A percentile compares a stretch with the other conserved stretches of the same genome.
Evolutionary conservation across 2,329 filamentous ascomycete species (phyloP).

Genomic region (Sclerotinia borealis): DNA sequence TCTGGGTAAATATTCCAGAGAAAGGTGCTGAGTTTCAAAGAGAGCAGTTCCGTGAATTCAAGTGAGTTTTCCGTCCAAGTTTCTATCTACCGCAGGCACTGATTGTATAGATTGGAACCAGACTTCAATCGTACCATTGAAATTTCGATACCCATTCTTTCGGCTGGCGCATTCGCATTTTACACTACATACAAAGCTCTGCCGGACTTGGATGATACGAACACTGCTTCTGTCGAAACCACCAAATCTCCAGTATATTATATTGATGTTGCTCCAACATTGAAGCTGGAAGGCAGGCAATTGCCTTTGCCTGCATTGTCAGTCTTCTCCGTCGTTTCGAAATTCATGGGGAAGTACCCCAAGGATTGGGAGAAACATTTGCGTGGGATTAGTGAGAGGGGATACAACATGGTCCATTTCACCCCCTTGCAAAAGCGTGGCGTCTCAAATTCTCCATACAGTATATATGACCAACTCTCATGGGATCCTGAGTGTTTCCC

Average conservation of each 20-base stretch:
- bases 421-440: conserved; percentile 88
- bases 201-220: conserved; percentile 57
- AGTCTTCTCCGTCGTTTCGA: conserved; percentile 90
- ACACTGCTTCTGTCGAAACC: conserved; percentile 43
- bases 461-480: conserved; percentile 82
- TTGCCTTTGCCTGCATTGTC: conserved; percentile 83
- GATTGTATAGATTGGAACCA: conserved; percentile 61
- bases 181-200: conserved; percentile 89
- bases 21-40: conserved; percentile 70
- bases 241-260: conserved; percentile 77
- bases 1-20: conserved; percentile 94
- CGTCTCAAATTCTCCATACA: conserved; percentile 92
- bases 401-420: conserved; percentile 99
- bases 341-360: conserved; percentile 94
- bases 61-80: conserved; percentile 49
- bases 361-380: conserved; percentile 86
- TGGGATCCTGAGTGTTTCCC: conserved; percentile 84
- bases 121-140: conserved; percentile 90
- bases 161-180: conserved; percentile 85
- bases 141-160: conserved; percentile 79
- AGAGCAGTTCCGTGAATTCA: conserved; percentile 77
- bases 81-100: conserved; percentile 10
- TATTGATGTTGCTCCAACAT: conserved; percentile 82
- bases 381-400: conserved; percentile 77
- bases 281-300: conserved; percentile 66